Conservation (phyloP, 2,329 filamentous ascomycete species). For the Polychaeton citri region DNA sequence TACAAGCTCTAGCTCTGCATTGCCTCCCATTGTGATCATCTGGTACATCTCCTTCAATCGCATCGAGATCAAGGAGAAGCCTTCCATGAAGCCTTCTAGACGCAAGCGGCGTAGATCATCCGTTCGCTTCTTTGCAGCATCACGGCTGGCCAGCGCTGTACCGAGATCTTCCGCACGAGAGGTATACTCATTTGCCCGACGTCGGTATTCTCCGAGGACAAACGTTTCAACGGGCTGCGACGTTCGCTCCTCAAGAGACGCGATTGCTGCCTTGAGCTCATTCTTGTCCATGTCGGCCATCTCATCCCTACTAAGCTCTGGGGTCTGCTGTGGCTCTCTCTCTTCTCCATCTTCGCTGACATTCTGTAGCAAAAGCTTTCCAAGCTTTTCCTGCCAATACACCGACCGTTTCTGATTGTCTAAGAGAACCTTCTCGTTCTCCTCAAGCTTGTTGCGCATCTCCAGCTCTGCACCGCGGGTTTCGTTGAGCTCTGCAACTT, state of each 20-base stretch:
- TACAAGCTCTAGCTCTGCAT: conserved; percentile 92
- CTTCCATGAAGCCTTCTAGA: conserved; percentile 95
- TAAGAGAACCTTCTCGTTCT: conserved; percentile 75
- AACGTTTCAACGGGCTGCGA: conserved; percentile 81
- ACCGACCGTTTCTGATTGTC: conserved; percentile 75
- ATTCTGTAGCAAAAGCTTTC: conserved; percentile 72
- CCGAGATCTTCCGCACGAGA: conserved; percentile 73
- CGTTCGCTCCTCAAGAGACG: conserved; percentile 57
- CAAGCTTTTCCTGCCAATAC: conserved; percentile 83
- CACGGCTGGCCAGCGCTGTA: conserved; percentile 61
- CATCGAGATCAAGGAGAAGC: conserved; percentile 85
- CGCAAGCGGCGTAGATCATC: conserved; percentile 84
- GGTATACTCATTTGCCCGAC: conserved; percentile 70
- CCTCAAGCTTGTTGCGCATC: conserved; percentile 95
- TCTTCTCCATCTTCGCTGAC: conserved; percentile 48
- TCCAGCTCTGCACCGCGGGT: conserved; percentile 86
- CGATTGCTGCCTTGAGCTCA: conserved; percentile 50
- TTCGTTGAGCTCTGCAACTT: conserved; percentile 73
- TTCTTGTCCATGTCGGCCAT: conserved; percentile 51
- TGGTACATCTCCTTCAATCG: conserved; percentile 99
- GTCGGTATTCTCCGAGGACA: conserved; percentile 79
- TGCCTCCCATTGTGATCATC: conserved; percentile 99
- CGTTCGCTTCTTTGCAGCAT: conserved; percentile 79
- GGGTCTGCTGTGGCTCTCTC: conserved; percentile 47
- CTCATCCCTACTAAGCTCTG: conserved; percentile 63